Evolutionary conservation across 345 rosid genomes (phyloP).

Genomic region (Syzygium oleosum): DNA sequence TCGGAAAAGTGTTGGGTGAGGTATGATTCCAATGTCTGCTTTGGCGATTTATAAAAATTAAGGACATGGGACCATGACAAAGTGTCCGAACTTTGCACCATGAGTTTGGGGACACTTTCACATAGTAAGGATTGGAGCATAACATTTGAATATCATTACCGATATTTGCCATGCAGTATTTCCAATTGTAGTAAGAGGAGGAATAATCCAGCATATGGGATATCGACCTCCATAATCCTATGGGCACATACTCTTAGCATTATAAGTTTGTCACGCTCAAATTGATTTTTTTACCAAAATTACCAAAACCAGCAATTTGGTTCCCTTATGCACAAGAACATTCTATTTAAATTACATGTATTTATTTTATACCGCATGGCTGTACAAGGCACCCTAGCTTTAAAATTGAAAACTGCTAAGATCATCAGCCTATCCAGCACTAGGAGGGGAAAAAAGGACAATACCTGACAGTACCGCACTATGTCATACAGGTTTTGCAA

Average conservation of each 20-base stretch:
- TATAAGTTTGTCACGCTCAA: neutral
- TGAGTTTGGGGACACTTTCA: neutral
- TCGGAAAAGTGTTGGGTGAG: neutral
- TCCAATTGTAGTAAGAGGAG: neutral
- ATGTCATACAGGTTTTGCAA: conserved; percentile 89
- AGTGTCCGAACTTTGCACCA: neutral
- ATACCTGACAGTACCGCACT: conserved; percentile 90
- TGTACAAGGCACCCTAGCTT: neutral
- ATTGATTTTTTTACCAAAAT: neutral
- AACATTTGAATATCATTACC: neutral
- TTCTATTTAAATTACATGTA: neutral
- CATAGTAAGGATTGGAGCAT: neutral
- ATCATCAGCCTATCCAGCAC: neutral
- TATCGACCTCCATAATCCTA: neutral
- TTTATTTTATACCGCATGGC: neutral
- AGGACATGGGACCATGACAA: neutral
- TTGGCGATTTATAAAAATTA: neutral
- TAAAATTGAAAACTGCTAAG: neutral
- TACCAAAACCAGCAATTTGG: neutral
- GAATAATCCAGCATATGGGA: neutral
- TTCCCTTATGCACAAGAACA: neutral
- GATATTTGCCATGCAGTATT: neutral
- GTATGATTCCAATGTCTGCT: neutral
- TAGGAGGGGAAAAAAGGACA: neutral
- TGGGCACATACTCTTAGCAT: neutral